These are phyloP conservation scores for Aspergillus phoenicis DNA, from an alignment of 2,329 filamentous ascomycete species.

Conservation along the genomic window DNA sequence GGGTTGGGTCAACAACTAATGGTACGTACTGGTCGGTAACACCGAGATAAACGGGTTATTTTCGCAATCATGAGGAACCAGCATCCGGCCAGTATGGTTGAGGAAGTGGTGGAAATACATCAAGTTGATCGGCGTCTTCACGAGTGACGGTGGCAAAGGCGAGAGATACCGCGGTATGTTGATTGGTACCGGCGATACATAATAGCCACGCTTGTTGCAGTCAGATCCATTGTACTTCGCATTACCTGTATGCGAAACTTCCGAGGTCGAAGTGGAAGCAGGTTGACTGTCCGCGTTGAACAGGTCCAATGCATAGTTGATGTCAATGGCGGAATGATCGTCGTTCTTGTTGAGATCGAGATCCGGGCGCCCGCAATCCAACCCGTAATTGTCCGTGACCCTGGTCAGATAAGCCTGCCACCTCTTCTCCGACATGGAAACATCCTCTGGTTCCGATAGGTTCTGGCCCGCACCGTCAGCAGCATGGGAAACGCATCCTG, in stretches of 20 bases:
- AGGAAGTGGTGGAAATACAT: slow-evolving; percentile 75
- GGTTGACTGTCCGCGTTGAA: slow-evolving; percentile 23
- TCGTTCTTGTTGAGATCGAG: slow-evolving; percentile 71
- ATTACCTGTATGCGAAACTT: slow-evolving; percentile 1
- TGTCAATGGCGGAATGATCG: slow-evolving; percentile 66
- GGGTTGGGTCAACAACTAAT: neutral
- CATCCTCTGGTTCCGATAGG: slow-evolving; percentile 5
- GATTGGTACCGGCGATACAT: slow-evolving; percentile 68
- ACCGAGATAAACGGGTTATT: slow-evolving; percentile 64
- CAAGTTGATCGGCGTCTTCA: slow-evolving; percentile 77
- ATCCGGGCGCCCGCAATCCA: slow-evolving; percentile 71
- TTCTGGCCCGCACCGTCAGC: neutral
- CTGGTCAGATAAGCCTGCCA: slow-evolving; percentile 37
- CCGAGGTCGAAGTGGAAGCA: slow-evolving; percentile 10
- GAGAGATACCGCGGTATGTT: slow-evolving; percentile 61
- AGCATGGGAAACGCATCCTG: neutral
- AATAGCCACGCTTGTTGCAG: slow-evolving; percentile 67
- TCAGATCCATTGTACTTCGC: slow-evolving; percentile 39
- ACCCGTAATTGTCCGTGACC: slow-evolving; percentile 60
- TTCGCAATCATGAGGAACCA: slow-evolving; percentile 64
- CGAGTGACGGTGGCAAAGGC: slow-evolving; percentile 58
- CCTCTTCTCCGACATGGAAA: slow-evolving; percentile 29
- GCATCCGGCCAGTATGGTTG: slow-evolving; percentile 74
- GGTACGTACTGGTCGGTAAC: slow-evolving; percentile 60
- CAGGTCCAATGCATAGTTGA: slow-evolving; percentile 43